phyloP scores from a whole-genome alignment of 768 basidiomycete genomes.

The Dioszegia aurantiaca region DNA sequence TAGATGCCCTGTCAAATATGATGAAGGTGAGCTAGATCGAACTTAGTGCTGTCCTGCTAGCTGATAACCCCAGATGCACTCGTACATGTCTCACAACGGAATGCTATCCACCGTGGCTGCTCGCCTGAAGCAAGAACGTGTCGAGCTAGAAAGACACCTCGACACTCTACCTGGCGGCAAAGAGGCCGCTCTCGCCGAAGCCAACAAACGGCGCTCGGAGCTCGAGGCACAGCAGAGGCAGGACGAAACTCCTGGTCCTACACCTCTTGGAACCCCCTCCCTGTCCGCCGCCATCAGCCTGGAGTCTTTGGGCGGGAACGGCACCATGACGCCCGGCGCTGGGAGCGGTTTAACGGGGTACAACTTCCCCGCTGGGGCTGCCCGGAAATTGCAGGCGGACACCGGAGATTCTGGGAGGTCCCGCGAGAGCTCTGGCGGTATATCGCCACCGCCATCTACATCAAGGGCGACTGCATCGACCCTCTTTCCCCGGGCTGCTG shows the following conservation, averaged over 20 bases:
- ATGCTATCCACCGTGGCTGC: slow-evolving; percentile 61
- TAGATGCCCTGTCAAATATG: slow-evolving; percentile 69
- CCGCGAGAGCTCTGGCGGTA: not conserved
- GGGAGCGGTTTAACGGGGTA: slow-evolving; percentile 24
- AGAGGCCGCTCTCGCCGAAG: slow-evolving; percentile 32
- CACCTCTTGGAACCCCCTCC: slow-evolving; percentile 18
- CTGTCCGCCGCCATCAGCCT: slow-evolving; percentile 8
- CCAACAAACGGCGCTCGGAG: slow-evolving; percentile 20
- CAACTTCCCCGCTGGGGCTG: slow-evolving; percentile 21
- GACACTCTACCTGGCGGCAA: slow-evolving; percentile 36
- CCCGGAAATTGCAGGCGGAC: slow-evolving; percentile 7
- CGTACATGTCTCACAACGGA: slow-evolving; percentile 84
- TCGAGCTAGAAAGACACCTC: slow-evolving; percentile 48
- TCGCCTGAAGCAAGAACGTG: slow-evolving; percentile 54
- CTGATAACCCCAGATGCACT: slow-evolving; percentile 69
- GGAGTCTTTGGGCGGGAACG: not conserved
- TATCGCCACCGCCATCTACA: not conserved
- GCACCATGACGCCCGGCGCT: slow-evolving; percentile 6
- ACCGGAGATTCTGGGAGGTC: not conserved
- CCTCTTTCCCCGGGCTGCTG: not conserved
- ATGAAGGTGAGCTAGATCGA: slow-evolving; percentile 54
- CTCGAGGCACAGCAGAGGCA: slow-evolving; percentile 26
- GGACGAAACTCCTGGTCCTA: slow-evolving; percentile 21
- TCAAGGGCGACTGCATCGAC: not conserved
- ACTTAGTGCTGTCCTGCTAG: too few species aligned